Base-by-base conservation (phyloP, 768 basidiomycete species). In the Tulasnella sp. region DNA sequence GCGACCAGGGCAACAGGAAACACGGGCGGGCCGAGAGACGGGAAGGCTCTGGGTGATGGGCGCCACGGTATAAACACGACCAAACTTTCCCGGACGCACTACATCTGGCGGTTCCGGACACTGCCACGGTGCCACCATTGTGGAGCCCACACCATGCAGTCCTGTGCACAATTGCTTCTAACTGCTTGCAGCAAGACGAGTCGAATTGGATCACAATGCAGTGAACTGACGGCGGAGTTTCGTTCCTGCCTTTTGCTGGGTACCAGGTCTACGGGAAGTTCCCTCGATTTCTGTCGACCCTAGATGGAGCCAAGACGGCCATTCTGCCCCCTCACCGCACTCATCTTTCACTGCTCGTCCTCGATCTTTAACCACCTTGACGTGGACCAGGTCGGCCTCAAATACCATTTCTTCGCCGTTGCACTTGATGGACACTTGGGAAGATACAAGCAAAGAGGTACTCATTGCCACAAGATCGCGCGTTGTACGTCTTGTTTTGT, bases 191-290 rank as follows among this genome's bases (percentile, higher is more conserved):
- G 51, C n/a, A 51, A 51, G 51, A 0, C 23, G 23, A 51, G 23
- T n/a, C 51, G 20, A n/a, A 51, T n/a, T 51, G 51, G 20, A 48
- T 48, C 46, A 48, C 20, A 20, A 16, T 48, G 51, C n/a, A n/a
- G 51, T 51, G 51, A n/a, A n/a, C 23, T 51, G 23, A n/a, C 20
- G 18, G 61, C 61, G 61, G 61, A 29, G 29, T 16, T 35, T 67
- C 61, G 35, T 18, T 35, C 1, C 0, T 6, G 32, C 16, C 61
- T 67, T 57, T 26, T 67, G 29, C 26, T 29, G 29, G 61, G 35
- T 29, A 67, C 61, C 61, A 67, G 15, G 61, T 26, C 61, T 67
- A 67, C 61, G 61, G 61, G 61, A 67, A 67, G 29, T 67, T 67
- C 61, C 15, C 29, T 32, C 29, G 29, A 35, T 15, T 7, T 26